A percentile compares a stretch with the other conserved stretches of the same genome.
Evolutionary conservation across 257 asterid species (phyloP).

Genomic region (Nemophila menziesii): DNA sequence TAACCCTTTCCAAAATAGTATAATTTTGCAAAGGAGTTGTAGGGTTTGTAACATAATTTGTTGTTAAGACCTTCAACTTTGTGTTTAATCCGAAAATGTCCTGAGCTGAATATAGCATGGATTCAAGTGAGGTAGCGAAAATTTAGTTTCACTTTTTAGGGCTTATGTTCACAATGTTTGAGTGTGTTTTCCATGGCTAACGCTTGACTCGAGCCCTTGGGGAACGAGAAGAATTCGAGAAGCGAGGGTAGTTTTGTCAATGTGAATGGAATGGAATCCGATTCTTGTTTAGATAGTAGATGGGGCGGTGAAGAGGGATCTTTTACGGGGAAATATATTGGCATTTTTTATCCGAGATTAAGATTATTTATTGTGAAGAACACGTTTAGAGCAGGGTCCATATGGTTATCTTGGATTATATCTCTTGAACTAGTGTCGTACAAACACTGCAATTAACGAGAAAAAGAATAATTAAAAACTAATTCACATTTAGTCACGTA

Average conservation of each 20-base stretch:
- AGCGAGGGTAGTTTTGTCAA: slow-evolving; percentile 29
- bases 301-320: slow-evolving; percentile 46
- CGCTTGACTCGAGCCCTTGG: slow-evolving; percentile 47
- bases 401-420: slow-evolving; percentile 1
- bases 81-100: slow-evolving; percentile 21
- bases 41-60: slow-evolving; percentile 24
- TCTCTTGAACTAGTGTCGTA: slow-evolving; percentile 9
- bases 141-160: slow-evolving; percentile 49
- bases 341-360: slow-evolving; percentile 33
- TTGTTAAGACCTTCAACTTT: slow-evolving; percentile 30
- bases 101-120: slow-evolving; percentile 44
- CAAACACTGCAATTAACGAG: slow-evolving; percentile 9
- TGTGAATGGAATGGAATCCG: slow-evolving; percentile 63
- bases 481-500: too few relatives aligned
- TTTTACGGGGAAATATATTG: slow-evolving; percentile 40
- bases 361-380: slow-evolving; percentile 45
- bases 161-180: slow-evolving; percentile 58
- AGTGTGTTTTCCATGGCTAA: slow-evolving; percentile 48
- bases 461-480: too few relatives aligned
- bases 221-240: slow-evolving; percentile 35
- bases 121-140: slow-evolving; percentile 60
- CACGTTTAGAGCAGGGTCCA: slow-evolving; percentile 45
- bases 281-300: slow-evolving; percentile 45
- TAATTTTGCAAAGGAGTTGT: slow-evolving; percentile 41
- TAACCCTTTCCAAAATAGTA: slow-evolving; percentile 28